A percentile compares a stretch with the other conserved stretches of the same genome.
These are phyloP conservation scores for Blumeriella jaapii DNA, from an alignment of 2,329 filamentous ascomycete genomes.

Conservation along the genomic window DNA sequence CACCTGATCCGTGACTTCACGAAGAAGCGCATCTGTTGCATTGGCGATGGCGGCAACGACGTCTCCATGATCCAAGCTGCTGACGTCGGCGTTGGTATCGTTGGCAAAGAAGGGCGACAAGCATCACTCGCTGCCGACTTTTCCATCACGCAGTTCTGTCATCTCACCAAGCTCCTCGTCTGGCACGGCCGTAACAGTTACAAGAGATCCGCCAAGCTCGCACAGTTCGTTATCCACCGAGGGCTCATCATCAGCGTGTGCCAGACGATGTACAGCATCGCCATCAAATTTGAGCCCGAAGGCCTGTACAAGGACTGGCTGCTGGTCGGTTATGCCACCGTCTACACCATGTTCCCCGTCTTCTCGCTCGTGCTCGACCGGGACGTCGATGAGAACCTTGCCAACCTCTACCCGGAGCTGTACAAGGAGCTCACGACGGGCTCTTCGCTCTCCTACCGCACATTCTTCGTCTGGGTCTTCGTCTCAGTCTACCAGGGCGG, in stretches of 20 bases:
- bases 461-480: slow-evolving; percentile 93
- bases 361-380: slow-evolving; percentile 89
- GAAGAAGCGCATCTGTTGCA: slow-evolving; percentile 92
- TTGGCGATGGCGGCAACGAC: slow-evolving; percentile 96
- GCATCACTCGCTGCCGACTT: slow-evolving; percentile 94
- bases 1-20: slow-evolving; percentile 82
- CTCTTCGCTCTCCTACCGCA: slow-evolving; percentile 76
- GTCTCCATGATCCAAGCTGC: slow-evolving; percentile 99
- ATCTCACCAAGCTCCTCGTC: slow-evolving; percentile 91
- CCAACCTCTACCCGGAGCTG: slow-evolving; percentile 90
- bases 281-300: slow-evolving; percentile 82
- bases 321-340: slow-evolving; percentile 87
- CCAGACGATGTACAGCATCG: slow-evolving; percentile 95
- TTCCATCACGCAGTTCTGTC: slow-evolving; percentile 88
- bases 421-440: slow-evolving; percentile 95
- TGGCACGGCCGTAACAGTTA: slow-evolving; percentile 98
- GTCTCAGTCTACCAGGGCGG: slow-evolving; percentile 92
- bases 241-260: slow-evolving; percentile 91
- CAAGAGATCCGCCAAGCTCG: slow-evolving; percentile 88
- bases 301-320: slow-evolving; percentile 95
- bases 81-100: slow-evolving; percentile 94
- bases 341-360: slow-evolving; percentile 90
- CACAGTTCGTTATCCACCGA: slow-evolving; percentile 96
- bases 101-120: slow-evolving; percentile 93
- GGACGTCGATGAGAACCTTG: slow-evolving; percentile 87